Percentiles rank a stretch among this genome's conserved stretches.
phyloP scores from a whole-genome alignment of 2,329 filamentous ascomycete genomes.

The Trichophyton equinum region DNA sequence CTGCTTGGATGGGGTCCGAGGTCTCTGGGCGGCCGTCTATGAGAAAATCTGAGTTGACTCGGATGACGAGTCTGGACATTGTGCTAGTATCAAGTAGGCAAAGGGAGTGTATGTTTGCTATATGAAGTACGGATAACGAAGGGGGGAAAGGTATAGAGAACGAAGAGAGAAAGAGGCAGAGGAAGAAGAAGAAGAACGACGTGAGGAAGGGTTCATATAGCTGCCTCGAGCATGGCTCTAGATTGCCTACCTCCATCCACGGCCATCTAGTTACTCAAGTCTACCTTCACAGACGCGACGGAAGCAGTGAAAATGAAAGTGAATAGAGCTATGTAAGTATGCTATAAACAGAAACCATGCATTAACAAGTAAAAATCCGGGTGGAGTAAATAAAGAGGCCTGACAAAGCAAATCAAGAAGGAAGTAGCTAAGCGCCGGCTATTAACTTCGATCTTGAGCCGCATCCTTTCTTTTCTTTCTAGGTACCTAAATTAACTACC shows the following conservation, averaged over 20 bases:
- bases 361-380: background rate
- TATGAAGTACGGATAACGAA: background rate
- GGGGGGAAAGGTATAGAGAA: background rate
- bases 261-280: background rate
- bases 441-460: background rate
- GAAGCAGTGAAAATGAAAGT: background rate
- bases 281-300: background rate
- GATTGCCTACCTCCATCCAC: no score
- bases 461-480: background rate
- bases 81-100: background rate
- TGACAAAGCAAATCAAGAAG: background rate
- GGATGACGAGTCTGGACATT: background rate
- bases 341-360: background rate
- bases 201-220: background rate
- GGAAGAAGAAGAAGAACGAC: background rate
- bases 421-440: background rate
- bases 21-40: background rate
- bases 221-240: no score
- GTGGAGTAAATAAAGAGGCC: background rate
- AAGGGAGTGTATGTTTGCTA: no score
- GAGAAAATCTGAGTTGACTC: background rate
- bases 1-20: slow-evolving; percentile 1
- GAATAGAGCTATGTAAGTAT: background rate
- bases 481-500: background rate
- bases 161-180: background rate